A percentile compares a stretch with the other conserved stretches of the same genome.
phyloP scores from a whole-genome alignment of 768 basidiomycete genomes.

The Pulveroboletus sp. region DNA sequence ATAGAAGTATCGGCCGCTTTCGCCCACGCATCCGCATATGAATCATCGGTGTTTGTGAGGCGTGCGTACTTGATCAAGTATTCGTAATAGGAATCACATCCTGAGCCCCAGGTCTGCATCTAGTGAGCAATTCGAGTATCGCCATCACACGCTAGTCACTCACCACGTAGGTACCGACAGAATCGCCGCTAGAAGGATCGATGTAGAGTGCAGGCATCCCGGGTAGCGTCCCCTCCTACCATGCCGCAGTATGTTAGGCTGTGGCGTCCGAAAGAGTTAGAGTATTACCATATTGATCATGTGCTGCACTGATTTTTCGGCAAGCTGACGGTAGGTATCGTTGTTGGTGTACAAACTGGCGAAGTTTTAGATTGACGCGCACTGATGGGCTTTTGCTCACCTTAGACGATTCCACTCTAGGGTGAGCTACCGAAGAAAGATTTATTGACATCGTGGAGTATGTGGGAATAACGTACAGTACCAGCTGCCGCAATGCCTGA shows the following conservation, averaged over 20 bases:
- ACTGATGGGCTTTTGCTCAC: neutral
- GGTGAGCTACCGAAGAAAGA: conserved; percentile 39
- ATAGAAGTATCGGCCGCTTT: conserved; percentile 74
- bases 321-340: conserved; percentile 54
- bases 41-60: conserved; percentile 58
- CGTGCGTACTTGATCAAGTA: conserved; percentile 73
- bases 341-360: conserved; percentile 51
- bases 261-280: neutral
- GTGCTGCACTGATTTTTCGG: conserved; percentile 47
- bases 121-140: neutral
- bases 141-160: conserved; percentile 11
- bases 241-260: neutral
- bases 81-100: conserved; percentile 75
- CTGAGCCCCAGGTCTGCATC: conserved; percentile 60
- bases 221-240: conserved; percentile 22
- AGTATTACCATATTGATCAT: conserved; percentile 42
- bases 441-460: neutral
- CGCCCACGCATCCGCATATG: conserved; percentile 65
- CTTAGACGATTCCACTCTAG: conserved; percentile 58
- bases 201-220: conserved; percentile 61
- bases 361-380: neutral
- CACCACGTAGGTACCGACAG: conserved; percentile 55
- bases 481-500: conserved; percentile 47
- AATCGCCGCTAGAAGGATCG: conserved; percentile 50
- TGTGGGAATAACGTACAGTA: conserved; percentile 32